Base-by-base conservation (phyloP, 192 early-diverging fungal genomes). In the Rhizophagus clarus region DNA sequence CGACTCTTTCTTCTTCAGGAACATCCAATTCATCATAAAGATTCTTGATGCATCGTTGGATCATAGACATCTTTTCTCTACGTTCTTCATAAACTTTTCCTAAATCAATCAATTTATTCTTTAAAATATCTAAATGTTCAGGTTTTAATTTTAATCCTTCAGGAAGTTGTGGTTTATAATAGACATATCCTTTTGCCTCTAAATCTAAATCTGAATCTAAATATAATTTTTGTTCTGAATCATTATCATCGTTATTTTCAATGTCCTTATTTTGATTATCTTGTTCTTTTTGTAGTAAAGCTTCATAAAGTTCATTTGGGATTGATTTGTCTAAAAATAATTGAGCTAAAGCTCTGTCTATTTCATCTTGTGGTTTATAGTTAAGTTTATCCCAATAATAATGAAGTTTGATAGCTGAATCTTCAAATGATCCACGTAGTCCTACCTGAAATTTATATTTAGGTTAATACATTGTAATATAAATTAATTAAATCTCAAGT, bases 1-100 rank as follows among this genome's bases (percentile, higher is more conserved):
- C 22, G 3, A 79, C 28, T 60, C 77, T 69, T 20, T 79, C 68
- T 11, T 61, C 64, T 12, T 47, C 15, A 11, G 77, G 77, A 26
- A 60, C 40, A 37, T 60, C 61, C 51, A 79, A 79, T 79, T 79
- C 77, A 20, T 71, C 68, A 61, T 62, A 79, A 1, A 79, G 32
- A 10, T 28, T 61, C 17, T 60, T 61, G 14, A 79, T 40, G 9
- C 14, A 20, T 67, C 61, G 60, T 40, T 61, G 22, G 22, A 79
- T 34, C 51, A 29, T 61, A 24, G 24, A 3, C 29, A 61, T 4
- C 60, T 62, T 51, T 0, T 37, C 28, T 61, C 34, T 79, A 28
- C 77, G 66, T 51, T 49, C 68, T 51, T 28, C 31, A 37, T 79
- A 79, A 60, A 37, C 68, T 49, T 71, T 69, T 42, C 51, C 77